A percentile compares a stretch with the other conserved stretches of the same genome.
Evolutionary conservation across 1,284 basidiomycete species (phyloP).

Genomic region (Coniophora puteana): DNA sequence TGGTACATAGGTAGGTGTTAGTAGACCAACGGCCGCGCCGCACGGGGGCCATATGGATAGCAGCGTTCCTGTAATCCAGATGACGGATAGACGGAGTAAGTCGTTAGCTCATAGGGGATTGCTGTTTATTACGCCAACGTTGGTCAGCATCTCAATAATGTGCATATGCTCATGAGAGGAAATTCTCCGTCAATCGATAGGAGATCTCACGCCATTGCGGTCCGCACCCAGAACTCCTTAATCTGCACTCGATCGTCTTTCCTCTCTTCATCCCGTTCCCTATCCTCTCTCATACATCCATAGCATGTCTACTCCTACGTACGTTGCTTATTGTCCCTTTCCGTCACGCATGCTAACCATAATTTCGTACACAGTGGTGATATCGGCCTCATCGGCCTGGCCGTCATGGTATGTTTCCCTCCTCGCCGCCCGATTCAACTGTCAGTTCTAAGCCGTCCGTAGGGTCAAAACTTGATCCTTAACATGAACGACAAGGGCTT

Average conservation of each 20-base stretch:
- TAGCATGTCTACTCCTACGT: slow-evolving; percentile 44
- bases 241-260: slow-evolving; percentile 17
- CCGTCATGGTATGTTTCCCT: slow-evolving; percentile 82
- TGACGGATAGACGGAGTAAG: too few relatives aligned
- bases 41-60: too few relatives aligned
- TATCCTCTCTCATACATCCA: slow-evolving; percentile 19
- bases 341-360: slow-evolving; percentile 1
- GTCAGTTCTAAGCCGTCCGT: slow-evolving; percentile 11
- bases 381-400: slow-evolving; percentile 92
- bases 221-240: slow-evolving; percentile 10
- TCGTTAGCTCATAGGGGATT: too few relatives aligned
- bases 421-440: too few relatives aligned
- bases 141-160: too few relatives aligned
- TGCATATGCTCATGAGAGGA: slow-evolving; percentile 17
- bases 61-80: too few relatives aligned
- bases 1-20: too few relatives aligned
- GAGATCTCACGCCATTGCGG: slow-evolving; percentile 18
- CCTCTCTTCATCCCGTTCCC: slow-evolving; percentile 23
- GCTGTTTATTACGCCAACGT: too few relatives aligned
- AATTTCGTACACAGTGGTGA: slow-evolving; percentile 61
- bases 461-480: slow-evolving; percentile 96
- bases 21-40: too few relatives aligned
- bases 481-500: slow-evolving; percentile 99
- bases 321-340: slow-evolving; percentile 16
- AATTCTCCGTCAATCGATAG: slow-evolving; percentile 6